Evolutionary conservation across 169 alveolate genomes (phyloP).

Genomic region (Besnoitia besnoiti): DNA sequence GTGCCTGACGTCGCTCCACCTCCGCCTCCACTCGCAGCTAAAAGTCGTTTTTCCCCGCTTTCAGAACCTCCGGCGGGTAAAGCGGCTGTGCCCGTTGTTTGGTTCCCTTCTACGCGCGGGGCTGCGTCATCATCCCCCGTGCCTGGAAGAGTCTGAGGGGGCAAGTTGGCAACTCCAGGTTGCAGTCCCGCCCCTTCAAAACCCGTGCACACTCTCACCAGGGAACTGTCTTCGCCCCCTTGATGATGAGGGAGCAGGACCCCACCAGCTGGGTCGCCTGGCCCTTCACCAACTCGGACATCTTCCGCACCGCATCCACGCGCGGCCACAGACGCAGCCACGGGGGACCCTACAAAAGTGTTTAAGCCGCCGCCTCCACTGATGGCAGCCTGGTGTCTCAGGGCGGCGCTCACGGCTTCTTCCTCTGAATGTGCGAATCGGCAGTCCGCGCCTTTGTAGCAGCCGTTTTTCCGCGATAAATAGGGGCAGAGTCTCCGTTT

Average conservation of each 20-base stretch:
- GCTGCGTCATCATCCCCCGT: too few species aligned
- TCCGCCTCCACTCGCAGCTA: too few species aligned
- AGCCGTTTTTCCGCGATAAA: constrained; percentile 10
- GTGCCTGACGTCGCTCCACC: too few species aligned
- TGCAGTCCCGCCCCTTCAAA: too few species aligned
- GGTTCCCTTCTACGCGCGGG: too few species aligned
- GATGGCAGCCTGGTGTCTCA: background rate
- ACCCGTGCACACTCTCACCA: too few species aligned
- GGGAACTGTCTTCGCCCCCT: too few species aligned
- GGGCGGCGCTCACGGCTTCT: background rate
- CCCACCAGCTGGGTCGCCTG: background rate
- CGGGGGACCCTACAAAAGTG: background rate
- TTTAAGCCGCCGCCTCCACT: background rate
- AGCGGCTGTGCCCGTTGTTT: too few species aligned
- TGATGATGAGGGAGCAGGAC: background rate
- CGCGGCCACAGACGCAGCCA: background rate
- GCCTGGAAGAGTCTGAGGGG: too few species aligned
- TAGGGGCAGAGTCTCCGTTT: constrained; percentile 22
- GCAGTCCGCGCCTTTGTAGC: constrained; percentile 32
- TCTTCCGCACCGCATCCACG: background rate
- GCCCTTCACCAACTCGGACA: background rate
- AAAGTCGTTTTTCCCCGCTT: too few species aligned
- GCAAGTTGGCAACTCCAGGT: too few species aligned
- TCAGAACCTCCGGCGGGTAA: too few species aligned
- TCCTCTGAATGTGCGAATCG: constrained; percentile 41